phyloP scores from a whole-genome alignment of 495 filamentous ascomycete genomes.

The Parmelia sp. region DNA sequence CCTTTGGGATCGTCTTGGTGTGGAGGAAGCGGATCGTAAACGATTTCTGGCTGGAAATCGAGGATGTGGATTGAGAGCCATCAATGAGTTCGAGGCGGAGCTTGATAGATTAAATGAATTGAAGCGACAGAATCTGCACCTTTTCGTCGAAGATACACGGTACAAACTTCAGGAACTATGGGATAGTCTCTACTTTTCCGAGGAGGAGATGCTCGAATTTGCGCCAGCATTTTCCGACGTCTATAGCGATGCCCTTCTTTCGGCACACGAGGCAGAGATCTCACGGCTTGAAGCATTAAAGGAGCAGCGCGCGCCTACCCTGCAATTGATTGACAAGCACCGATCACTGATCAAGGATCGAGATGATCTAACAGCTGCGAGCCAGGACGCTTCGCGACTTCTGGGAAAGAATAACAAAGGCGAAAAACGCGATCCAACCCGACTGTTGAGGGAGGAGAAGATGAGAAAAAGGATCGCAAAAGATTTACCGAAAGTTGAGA shows the following conservation, averaged over 20 bases:
- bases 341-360: constrained; percentile 78
- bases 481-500: constrained; percentile 85
- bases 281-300: constrained; percentile 69
- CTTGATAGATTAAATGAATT: constrained; percentile 78
- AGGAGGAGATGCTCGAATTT: constrained; percentile 97
- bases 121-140: constrained; percentile 87
- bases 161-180: constrained; percentile 87
- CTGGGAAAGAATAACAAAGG: constrained; percentile 84
- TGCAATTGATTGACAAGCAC: constrained; percentile 79
- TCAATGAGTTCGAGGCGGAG: constrained; percentile 93
- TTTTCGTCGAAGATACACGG: constrained; percentile 92
- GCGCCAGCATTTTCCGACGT: constrained; percentile 83
- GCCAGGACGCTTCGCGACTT: constrained; percentile 88
- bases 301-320: constrained; percentile 78
- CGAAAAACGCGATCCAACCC: constrained; percentile 85
- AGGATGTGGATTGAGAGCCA: constrained; percentile 76
- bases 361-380: constrained; percentile 77
- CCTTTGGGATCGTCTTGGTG: constrained; percentile 81
- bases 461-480: constrained; percentile 95
- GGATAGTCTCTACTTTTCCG: constrained; percentile 88
- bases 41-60: constrained; percentile 65
- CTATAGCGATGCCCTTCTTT: constrained; percentile 79
- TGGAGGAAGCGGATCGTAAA: constrained; percentile 76
- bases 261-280: constrained; percentile 86
- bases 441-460: constrained; percentile 94